A percentile compares a stretch with the other conserved stretches of the same genome.
These are phyloP conservation scores for Fonsecaea nubica DNA, from an alignment of 2,329 filamentous ascomycete species.

Conservation along the genomic window DNA sequence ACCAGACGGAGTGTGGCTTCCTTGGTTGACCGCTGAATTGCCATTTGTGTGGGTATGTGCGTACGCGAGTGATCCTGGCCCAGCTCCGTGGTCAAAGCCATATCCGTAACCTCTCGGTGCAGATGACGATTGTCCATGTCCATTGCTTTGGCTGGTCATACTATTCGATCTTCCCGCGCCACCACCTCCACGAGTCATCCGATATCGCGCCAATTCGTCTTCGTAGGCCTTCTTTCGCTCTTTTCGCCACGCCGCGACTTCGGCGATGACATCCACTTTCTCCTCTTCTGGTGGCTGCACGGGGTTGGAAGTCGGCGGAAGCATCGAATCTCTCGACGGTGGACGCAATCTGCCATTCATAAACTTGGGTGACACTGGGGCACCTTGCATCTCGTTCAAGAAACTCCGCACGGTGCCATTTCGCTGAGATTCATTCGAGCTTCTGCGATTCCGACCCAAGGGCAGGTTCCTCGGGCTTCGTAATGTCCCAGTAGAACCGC, in stretches of 20 bases:
- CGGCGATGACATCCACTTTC: constrained; percentile 57
- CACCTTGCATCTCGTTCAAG: constrained; percentile 23
- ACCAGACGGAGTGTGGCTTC: constrained; percentile 31
- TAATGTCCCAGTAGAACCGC: constrained; percentile 23
- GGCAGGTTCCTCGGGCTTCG: constrained; percentile 37
- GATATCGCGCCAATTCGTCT: constrained; percentile 36
- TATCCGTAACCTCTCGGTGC: constrained; percentile 34
- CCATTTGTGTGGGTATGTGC: constrained; percentile 5
- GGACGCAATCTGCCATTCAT: constrained; percentile 21
- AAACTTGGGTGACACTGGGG: constrained; percentile 27
- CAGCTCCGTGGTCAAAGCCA: constrained; percentile 31
- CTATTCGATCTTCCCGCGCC: constrained; percentile 13
- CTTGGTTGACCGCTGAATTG: constrained; percentile 9
- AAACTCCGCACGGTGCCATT: constrained; percentile 14
- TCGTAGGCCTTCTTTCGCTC: constrained; percentile 60
- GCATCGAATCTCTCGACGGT: constrained; percentile 14
- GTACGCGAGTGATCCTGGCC: constrained; percentile 22
- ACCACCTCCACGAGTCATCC: constrained; percentile 13
- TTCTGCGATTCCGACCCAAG: constrained; percentile 37
- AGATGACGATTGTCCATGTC: not conserved
- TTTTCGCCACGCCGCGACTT: constrained; percentile 62
- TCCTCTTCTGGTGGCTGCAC: constrained; percentile 26
- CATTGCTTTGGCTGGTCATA: constrained; percentile 16
- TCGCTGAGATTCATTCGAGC: constrained; percentile 35
- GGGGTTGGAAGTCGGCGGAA: constrained; percentile 29